Percentiles rank a stretch among this genome's conserved stretches.
phyloP scores from a whole-genome alignment of 805 yeast genomes.

The Ogataea pilisensis region DNA sequence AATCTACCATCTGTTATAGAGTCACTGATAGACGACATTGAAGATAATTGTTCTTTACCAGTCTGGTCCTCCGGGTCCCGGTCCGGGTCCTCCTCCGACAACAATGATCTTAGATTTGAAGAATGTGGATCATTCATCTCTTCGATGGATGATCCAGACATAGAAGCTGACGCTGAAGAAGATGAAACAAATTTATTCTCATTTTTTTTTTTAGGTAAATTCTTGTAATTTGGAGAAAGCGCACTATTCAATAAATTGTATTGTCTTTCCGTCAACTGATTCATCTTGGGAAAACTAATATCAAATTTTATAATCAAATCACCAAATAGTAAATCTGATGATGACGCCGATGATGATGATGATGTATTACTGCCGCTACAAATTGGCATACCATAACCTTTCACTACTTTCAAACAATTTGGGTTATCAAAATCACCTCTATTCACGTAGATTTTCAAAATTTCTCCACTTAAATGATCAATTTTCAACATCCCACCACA shows the following conservation, averaged over 20 bases:
- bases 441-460: slow-evolving; percentile 35
- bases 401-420: slow-evolving; percentile 34
- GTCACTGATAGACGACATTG: not conserved
- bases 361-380: slow-evolving; percentile 1
- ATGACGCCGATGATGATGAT: not conserved
- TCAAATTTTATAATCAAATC: slow-evolving; percentile 56
- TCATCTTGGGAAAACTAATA: slow-evolving; percentile 50
- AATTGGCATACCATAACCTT: slow-evolving; percentile 63
- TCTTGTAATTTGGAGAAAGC: slow-evolving; percentile 12
- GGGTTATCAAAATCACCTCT: slow-evolving; percentile 53
- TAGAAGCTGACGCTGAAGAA: not conserved
- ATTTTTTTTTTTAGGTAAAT: too few species aligned
- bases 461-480: slow-evolving; percentile 34
- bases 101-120: too few species aligned
- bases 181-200: not conserved
- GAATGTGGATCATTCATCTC: too few species aligned
- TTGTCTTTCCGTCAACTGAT: slow-evolving; percentile 38
- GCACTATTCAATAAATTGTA: slow-evolving; percentile 15
- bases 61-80: too few species aligned
- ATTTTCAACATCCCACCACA: slow-evolving; percentile 29
- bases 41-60: not conserved
- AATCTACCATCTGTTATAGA: not conserved
- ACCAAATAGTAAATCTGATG: slow-evolving; percentile 33
- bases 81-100: too few species aligned
- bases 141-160: not conserved